Conservation (phyloP, 768 basidiomycete genomes). For the Trametes maxima region DNA sequence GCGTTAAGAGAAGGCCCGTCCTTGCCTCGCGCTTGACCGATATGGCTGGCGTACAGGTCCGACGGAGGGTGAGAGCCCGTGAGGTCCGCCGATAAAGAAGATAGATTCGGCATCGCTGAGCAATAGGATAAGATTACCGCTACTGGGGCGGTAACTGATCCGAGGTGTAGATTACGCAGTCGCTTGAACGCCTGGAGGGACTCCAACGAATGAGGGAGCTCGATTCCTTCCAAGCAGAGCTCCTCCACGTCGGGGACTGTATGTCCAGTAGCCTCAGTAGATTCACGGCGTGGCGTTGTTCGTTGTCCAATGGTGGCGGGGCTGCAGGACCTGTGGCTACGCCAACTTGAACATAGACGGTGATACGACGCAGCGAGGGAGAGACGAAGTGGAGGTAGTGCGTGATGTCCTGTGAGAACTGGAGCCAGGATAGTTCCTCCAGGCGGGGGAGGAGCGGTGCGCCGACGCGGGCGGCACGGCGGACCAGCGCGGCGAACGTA, state of each 20-base stretch:
- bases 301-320: background rate
- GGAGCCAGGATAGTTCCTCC: constrained; percentile 20
- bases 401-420: constrained; percentile 6
- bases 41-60: background rate
- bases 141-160: background rate
- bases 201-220: constrained; percentile 1
- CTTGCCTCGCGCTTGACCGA: background rate
- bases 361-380: constrained; percentile 10
- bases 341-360: constrained; percentile 4
- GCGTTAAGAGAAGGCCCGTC: background rate
- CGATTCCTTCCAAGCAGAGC: constrained; percentile 10
- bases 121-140: constrained; percentile 9
- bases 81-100: constrained; percentile 7
- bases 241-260: constrained; percentile 15
- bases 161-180: constrained; percentile 12
- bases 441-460: constrained; percentile 12
- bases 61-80: background rate
- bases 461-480: background rate
- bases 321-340: background rate
- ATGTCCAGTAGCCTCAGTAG: background rate
- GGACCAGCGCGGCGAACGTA: constrained; percentile 11
- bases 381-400: constrained; percentile 12
- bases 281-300: background rate
- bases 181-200: constrained; percentile 2
- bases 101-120: constrained; percentile 8